A percentile compares a stretch with the other conserved stretches of the same genome.
phyloP scores from a whole-genome alignment of 495 filamentous ascomycete genomes.

The Aspergillus funiculosus region DNA sequence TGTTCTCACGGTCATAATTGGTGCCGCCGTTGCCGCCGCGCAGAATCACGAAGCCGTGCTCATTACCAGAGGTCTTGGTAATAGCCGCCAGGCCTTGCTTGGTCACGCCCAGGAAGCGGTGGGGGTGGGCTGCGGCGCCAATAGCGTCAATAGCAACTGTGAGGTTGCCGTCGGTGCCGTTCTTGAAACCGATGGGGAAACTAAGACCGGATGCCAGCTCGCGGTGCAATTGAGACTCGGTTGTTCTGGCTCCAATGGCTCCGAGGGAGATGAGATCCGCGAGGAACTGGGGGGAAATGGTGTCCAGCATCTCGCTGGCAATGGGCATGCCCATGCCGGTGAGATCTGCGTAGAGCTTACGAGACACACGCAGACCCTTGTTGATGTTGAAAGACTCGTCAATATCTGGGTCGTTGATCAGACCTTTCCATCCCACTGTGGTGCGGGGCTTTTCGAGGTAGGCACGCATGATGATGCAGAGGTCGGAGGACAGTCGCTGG shows the following conservation, averaged over 20 bases:
- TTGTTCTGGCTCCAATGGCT: conserved; percentile 95
- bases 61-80: conserved; percentile 84
- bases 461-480: conserved; percentile 93
- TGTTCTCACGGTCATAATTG: conserved; percentile 84
- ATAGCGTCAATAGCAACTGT: conserved; percentile 96
- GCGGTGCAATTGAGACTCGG: conserved; percentile 90
- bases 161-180: conserved; percentile 93
- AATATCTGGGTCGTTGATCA: conserved; percentile 98
- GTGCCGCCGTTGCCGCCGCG: conserved; percentile 89
- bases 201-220: conserved; percentile 95
- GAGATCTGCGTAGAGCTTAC: conserved; percentile 86
- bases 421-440: conserved; percentile 98
- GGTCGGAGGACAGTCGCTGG: conserved; percentile 69
- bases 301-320: conserved; percentile 96
- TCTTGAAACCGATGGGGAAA: conserved; percentile 99
- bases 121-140: conserved; percentile 80
- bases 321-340: conserved; percentile 85
- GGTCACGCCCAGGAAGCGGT: conserved; percentile 99
- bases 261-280: conserved; percentile 93
- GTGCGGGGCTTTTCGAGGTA: conserved; percentile 99
- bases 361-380: conserved; percentile 85
- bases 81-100: conserved; percentile 96
- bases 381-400: conserved; percentile 98
- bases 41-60: conserved; percentile 95
- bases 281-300: conserved; percentile 94